These are phyloP conservation scores for Luvunga scandens DNA, from an alignment of 345 rosid species.

Conservation along the genomic window DNA sequence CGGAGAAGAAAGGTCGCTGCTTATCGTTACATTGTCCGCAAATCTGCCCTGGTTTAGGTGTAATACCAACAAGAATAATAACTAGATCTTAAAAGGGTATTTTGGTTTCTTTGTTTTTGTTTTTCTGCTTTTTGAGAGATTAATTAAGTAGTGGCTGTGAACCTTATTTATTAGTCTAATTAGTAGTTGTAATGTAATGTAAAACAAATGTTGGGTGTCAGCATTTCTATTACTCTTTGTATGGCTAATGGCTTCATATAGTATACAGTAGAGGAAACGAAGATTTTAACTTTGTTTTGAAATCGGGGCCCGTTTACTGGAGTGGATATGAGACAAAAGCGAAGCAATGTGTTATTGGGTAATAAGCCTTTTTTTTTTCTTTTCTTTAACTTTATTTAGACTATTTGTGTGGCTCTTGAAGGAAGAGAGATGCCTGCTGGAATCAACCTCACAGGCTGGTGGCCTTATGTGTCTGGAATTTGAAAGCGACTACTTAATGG, in stretches of 20 bases:
- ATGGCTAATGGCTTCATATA: not conserved
- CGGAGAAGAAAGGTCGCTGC: slow-evolving; percentile 88
- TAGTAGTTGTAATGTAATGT: slow-evolving; percentile 20
- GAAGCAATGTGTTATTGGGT: not conserved
- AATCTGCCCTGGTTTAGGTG: slow-evolving; percentile 38
- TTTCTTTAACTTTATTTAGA: not conserved
- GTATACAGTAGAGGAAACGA: not conserved
- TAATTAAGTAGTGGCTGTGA: slow-evolving; percentile 18
- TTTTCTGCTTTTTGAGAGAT: not conserved
- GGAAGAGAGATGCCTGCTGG: not conserved
- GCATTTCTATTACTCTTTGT: not conserved
- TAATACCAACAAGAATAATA: not conserved
- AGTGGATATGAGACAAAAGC: not conserved
- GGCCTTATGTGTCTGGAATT: not conserved
- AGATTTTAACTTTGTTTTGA: not conserved
- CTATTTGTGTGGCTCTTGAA: not conserved
- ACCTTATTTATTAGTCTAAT: slow-evolving; percentile 10
- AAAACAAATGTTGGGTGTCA: slow-evolving; percentile 13
- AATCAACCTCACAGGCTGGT: not conserved
- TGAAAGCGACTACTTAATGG: not conserved
- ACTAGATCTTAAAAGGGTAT: slow-evolving; percentile 14
- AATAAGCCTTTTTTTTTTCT: not conserved
- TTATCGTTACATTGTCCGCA: slow-evolving; percentile 80
- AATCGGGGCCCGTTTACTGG: not conserved
- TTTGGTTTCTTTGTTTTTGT: not conserved